Evolutionary conservation across 148 eudicot genomes (phyloP).

Genomic region (Salicornia ramosissima): DNA sequence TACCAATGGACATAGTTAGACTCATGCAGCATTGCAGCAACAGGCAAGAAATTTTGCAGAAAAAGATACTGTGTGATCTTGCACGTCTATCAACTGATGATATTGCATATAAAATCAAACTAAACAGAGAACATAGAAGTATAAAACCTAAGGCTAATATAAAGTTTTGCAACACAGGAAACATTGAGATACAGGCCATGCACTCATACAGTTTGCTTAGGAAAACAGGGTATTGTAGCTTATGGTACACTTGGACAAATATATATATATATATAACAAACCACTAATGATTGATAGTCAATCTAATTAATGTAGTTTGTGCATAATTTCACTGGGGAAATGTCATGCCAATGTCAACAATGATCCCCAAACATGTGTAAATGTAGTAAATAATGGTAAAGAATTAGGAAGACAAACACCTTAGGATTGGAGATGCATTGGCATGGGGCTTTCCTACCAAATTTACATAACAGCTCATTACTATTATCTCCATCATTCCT

Average conservation of each 20-base stretch:
- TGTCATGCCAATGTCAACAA: no score
- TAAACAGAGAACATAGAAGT: not conserved
- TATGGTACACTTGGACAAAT: not conserved
- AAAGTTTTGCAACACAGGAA: not conserved
- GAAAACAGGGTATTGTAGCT: not conserved
- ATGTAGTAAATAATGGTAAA: no score
- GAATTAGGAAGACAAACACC: no score
- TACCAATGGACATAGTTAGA: conserved; percentile 2
- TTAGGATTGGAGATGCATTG: no score
- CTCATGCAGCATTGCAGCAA: not conserved
- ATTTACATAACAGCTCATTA: no score
- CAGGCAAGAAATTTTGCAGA: not conserved
- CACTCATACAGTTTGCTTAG: not conserved
- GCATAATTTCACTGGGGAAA: no score
- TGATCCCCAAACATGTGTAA: no score
- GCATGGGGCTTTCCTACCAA: no score
- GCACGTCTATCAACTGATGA: not conserved
- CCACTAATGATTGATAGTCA: not conserved
- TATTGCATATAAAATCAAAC: not conserved
- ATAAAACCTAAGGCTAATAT: not conserved
- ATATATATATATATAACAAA: not conserved
- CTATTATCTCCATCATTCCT: no score
- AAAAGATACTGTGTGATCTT: no score
- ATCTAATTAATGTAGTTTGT: no score
- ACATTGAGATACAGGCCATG: not conserved